Evolutionary conservation across 345 rosid species (phyloP).

Genomic region (Eutrema japonicum): DNA sequence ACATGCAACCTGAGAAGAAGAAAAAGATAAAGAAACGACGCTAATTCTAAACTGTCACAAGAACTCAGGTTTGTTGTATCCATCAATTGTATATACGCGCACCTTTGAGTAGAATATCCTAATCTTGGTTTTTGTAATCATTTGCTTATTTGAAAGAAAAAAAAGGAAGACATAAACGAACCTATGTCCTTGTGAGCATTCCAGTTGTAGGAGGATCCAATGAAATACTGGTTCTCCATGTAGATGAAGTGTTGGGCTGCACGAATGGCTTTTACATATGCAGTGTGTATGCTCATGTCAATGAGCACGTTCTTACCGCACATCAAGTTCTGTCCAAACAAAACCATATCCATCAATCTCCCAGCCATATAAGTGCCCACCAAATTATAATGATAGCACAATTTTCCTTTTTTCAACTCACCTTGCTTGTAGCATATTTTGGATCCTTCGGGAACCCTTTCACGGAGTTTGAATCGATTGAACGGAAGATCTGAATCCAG

Average conservation of each 20-base stretch:
- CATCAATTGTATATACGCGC: background rate
- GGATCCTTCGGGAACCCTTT: constrained; percentile 92
- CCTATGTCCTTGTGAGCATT: constrained; percentile 75
- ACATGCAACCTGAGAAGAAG: too few relatives aligned
- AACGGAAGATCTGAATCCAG: constrained; percentile 74
- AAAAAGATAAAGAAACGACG: background rate
- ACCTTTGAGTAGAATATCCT: background rate
- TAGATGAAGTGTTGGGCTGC: constrained; percentile 95
- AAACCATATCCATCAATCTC: constrained; percentile 36
- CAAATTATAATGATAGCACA: background rate
- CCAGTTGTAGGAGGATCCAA: constrained; percentile 95
- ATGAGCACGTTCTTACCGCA: constrained; percentile 94
- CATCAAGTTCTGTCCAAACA: constrained; percentile 69
- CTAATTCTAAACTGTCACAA: background rate
- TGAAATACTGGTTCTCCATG: constrained; percentile 95
- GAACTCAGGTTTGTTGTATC: constrained; percentile 1
- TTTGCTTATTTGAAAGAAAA: background rate
- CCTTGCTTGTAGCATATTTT: constrained; percentile 71
- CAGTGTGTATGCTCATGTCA: constrained; percentile 99
- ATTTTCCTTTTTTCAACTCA: constrained; percentile 38
- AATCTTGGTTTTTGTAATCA: background rate
- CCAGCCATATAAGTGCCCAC: constrained; percentile 1
- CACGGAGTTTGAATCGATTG: constrained; percentile 92
- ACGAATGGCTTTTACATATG: constrained; percentile 96
- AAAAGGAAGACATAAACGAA: constrained; percentile 31